Base-by-base conservation (phyloP, 371 early-diverging fungal genomes). In the Mucor velutinosus region DNA sequence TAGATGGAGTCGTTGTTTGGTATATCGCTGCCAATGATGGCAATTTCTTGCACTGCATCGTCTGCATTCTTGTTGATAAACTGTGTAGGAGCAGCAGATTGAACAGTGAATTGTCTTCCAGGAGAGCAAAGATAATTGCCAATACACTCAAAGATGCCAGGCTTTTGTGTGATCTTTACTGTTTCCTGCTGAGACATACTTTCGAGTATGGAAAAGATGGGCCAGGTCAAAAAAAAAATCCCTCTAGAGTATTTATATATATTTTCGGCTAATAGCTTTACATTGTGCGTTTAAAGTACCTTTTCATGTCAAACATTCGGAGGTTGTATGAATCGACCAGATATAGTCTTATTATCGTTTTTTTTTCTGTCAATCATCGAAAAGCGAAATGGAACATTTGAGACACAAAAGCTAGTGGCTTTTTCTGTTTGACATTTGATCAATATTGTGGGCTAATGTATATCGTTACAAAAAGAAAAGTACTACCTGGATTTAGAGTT, bases 1-100 rank as follows among this genome's bases (percentile, higher is more conserved):
- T 62, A 67, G 15, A 62, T 23, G 8, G 21, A 56, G 17, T 27
- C 10, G 14, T 56, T 55, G 15, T 56, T 15, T 35, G 67, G 49
- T 5, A 58, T 15, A 7, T 62, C 58, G 6, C 32, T 57, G 12
- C 59, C 62, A 25, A 58, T 37, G 27, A 53, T 53, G 3, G 27
- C 27, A 15, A 53, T 27, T 15, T 53, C 53, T 25, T 53, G 53
- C 15, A 58, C 57, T 23, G n/a, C 8, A 58, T 23, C 12, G 14
- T 25, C 7, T 14, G 10, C 14, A 7, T 60, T 41, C n/a, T 66
- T 53, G 2, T 27, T 33, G 1, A 71, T 27, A 19, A 62, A 59
- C 58, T 67, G 67, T 5, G 71, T 58, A 12, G 67, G 71, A 8
- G 71, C 71, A 32, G 71, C 58, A 32, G 49, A 71, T n/a, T 67